A percentile compares a stretch with the other conserved stretches of the same genome.
phyloP scores from a whole-genome alignment of 805 yeast genomes.

The Schwanniomyces vanrijiae region DNA sequence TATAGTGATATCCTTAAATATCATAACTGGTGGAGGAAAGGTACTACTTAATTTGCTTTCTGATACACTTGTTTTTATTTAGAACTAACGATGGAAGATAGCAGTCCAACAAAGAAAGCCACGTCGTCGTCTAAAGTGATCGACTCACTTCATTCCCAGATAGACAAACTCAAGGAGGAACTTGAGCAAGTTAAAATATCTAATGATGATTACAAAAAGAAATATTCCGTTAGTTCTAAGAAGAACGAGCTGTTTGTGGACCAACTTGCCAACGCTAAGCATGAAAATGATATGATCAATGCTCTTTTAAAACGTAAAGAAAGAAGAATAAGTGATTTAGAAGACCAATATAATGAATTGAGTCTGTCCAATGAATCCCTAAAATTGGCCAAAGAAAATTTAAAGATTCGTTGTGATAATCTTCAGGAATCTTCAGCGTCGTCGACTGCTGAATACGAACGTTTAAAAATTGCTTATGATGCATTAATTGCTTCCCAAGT shows the following conservation, averaged over 20 bases:
- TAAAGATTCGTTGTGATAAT: constrained; percentile 49
- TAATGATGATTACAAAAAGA: constrained; percentile 51
- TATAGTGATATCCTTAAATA: neutral
- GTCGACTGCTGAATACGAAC: constrained; percentile 51
- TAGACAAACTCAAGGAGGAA: constrained; percentile 46
- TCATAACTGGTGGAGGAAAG: neutral
- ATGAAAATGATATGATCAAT: constrained; percentile 73
- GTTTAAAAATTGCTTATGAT: constrained; percentile 60
- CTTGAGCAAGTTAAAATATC: constrained; percentile 37
- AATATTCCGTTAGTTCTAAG: constrained; percentile 45
- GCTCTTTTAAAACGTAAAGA: constrained; percentile 70
- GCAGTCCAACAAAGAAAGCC: constrained; percentile 19
- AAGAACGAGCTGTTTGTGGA: constrained; percentile 58
- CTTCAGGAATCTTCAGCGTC: constrained; percentile 46
- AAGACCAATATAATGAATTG: constrained; percentile 52
- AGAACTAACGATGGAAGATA: constrained; percentile 16
- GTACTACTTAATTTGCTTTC: constrained; percentile 2
- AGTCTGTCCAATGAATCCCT: constrained; percentile 47
- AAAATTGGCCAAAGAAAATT: constrained; percentile 48
- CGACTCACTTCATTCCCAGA: constrained; percentile 52
- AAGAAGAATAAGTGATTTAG: constrained; percentile 65
- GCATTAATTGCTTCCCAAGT: constrained; percentile 51
- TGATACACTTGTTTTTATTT: constrained; percentile 1
- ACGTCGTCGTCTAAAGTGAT: constrained; percentile 37
- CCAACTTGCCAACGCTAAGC: constrained; percentile 68